Percentiles rank a stretch among this genome's conserved stretches.
phyloP scores from a whole-genome alignment of 805 yeast genomes.

The Candida sithepensis region DNA sequence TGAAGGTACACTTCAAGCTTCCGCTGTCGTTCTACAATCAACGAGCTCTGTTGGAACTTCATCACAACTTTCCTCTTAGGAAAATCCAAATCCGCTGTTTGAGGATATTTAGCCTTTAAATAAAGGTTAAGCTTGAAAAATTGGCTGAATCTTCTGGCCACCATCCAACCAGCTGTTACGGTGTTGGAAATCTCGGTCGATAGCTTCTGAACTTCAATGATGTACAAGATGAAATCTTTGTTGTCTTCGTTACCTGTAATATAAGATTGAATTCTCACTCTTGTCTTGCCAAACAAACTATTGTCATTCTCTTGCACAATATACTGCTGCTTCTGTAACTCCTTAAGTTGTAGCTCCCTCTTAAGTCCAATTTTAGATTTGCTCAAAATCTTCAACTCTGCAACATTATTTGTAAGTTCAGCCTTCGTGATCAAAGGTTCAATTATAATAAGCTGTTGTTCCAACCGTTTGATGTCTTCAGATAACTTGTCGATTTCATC shows the following conservation, averaged over 20 bases:
- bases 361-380: conserved; percentile 66
- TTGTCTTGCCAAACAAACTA: conserved; percentile 65
- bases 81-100: conserved; percentile 45
- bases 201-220: conserved; percentile 68
- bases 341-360: conserved; percentile 70
- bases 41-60: conserved; percentile 60
- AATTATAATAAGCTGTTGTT: conserved; percentile 60
- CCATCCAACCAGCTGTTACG: conserved; percentile 76
- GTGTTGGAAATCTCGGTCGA: conserved; percentile 28
- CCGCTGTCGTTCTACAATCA: conserved; percentile 60
- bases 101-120: conserved; percentile 49
- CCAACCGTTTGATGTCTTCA: conserved; percentile 52
- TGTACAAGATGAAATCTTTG: conserved; percentile 62
- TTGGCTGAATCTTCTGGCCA: conserved; percentile 86
- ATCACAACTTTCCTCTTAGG: conserved; percentile 67
- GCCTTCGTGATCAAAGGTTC: conserved; percentile 74
- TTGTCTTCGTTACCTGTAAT: conserved; percentile 57
- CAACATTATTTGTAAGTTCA: conserved; percentile 71
- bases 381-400: conserved; percentile 62
- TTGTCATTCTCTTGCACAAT: conserved; percentile 80
- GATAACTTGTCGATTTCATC: conserved; percentile 63
- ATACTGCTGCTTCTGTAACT: conserved; percentile 73
- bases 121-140: conserved; percentile 70
- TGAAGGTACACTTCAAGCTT: conserved; percentile 63
- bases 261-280: conserved; percentile 48